phyloP scores from a whole-genome alignment of 352 stramenopile genomes.

The Phytophthora kernoviae region DNA sequence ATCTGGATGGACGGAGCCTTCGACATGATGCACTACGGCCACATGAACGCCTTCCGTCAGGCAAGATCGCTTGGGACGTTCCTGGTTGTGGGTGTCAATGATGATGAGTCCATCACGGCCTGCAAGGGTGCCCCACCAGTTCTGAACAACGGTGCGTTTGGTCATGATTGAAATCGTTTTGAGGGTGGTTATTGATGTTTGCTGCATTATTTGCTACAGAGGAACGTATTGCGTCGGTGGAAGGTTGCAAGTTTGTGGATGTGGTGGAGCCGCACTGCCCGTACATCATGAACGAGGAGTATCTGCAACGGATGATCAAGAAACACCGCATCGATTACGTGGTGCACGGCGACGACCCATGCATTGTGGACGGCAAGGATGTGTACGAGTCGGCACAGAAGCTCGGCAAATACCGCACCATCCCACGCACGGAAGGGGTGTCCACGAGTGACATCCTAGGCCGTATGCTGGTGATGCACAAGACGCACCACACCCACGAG shows the following conservation, averaged over 20 bases:
- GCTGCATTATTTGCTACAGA: conserved; percentile 39
- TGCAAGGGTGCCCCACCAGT: conserved; percentile 97
- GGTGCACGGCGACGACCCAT: conserved; percentile 99
- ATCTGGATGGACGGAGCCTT: conserved; percentile 99
- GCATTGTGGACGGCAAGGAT: conserved; percentile 98
- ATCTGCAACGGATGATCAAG: conserved; percentile 97
- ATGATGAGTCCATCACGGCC: conserved; percentile 95
- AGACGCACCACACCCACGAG: conserved; percentile 91
- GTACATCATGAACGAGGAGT: conserved; percentile 99
- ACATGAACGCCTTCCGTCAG: conserved; percentile 99
- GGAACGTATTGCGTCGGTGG: conserved; percentile 95
- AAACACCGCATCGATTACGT: conserved; percentile 99
- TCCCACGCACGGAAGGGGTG: conserved; percentile 96
- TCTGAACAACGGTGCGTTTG: conserved; percentile 90
- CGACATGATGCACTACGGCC: conserved; percentile 99
- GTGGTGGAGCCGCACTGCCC: conserved; percentile 96
- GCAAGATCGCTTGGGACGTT: conserved; percentile 95
- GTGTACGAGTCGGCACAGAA: conserved; percentile 97
- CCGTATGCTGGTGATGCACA: conserved; percentile 97
- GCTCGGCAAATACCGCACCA: conserved; percentile 96
- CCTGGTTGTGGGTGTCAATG: conserved; percentile 98
- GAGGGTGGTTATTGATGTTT: neutral
- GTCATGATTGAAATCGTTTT: neutral
- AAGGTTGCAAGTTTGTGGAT: conserved; percentile 99
- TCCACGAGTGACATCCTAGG: conserved; percentile 99